Evolutionary conservation across 805 yeast species (phyloP), one percentile per base, ranked within the genome.

Genomic region (Myxozyma mucilagina): DNA sequence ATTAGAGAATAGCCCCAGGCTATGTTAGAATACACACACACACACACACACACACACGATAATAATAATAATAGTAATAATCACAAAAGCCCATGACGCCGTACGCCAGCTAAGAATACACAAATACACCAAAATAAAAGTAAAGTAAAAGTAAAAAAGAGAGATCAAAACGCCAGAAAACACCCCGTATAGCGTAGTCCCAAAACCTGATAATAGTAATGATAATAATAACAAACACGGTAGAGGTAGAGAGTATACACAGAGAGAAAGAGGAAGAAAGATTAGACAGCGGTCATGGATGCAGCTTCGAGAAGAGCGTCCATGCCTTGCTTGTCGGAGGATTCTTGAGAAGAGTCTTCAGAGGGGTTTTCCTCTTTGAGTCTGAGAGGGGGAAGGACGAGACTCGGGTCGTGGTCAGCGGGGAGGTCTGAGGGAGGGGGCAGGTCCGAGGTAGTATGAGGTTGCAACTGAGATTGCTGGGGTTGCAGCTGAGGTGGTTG

Each of bases 241-340:
- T 24, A 42, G 5, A 16, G 4, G 47, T 18, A n/a, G 47, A 3
- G 18, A 13, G 9, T 34, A 7, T 9, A 20, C n/a, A 18, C 5
- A 9, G 45, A 42, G 20, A 20, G 16, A 6, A n/a, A 41, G 20
- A n/a, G 18, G 20, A 14, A 11, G n/a, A n/a, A 42, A 18, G n/a
- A 32, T 35, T 38, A 39, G 20, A 38, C 54, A 24, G 32, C 57
- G 5, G 63, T 53, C 61, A 61, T 57, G 20, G 50, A 42, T 36
- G 65, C 65, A 13, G 65, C 65, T 35, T 61, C 65, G 18, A 61
- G 50, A 38, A 61, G 38, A 8, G 63, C 65, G 20, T 59, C 48
- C 57, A 61, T 53, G 18, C 63, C 63, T 43, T 59, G 49, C 52
- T 54, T 13, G 43, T 35, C 43, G 31, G 49, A 32, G 1, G 49